Base-by-base conservation (phyloP, 768 basidiomycete genomes). In the Pleurotus djamor region DNA sequence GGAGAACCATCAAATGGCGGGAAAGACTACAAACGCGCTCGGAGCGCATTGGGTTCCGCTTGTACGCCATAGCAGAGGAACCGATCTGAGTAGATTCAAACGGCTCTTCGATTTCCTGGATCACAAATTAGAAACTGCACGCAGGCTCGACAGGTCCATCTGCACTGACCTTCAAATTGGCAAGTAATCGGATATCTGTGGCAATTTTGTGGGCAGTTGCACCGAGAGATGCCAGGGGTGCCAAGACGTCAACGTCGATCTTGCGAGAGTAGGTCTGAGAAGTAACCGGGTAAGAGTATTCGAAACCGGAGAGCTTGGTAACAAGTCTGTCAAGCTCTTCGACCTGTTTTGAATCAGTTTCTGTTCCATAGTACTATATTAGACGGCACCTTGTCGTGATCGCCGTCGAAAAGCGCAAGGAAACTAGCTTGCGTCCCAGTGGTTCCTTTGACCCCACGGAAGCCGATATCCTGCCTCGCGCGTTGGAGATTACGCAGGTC, bases 81-180 rank as follows among this genome's bases (percentile, higher is more conserved):
- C 97, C 97, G 64, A 98, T 99, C 76, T 99, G 97, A 16, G 96
- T 96, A 55, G 94, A 92, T 74, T 99, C 96, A 73, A 98, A 98
- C 0, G 97, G 97, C 71, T 99, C 97, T 75, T 99, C 97, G 48
- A 99, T 82, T 86, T 98, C 97, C 88, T 92, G 10, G n/a, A n/a
- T 34, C 0, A 1, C 2, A 28, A 28, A 59, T 34, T 36, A 33
- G 5, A 35, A 2, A 3, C 9, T 33, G n/a, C 34, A 10, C 3
- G 16, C 17, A 17, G 33, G 28, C 10, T 34, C 12, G 5, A 12
- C 35, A 10, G n/a, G 43, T 4, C 2, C 59, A 28, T 28, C 21
- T 28, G 21, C 3, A 0, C 58, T 2, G 17, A 86, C 90, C 79
- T 99, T 99, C 52, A 99, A 76, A 74, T 95, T 96, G 2, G 97